Evolutionary conservation across 2,329 filamentous ascomycete genomes (phyloP), one percentile per base, ranked within the genome.

Genomic region (Fusarium kyushuense): DNA sequence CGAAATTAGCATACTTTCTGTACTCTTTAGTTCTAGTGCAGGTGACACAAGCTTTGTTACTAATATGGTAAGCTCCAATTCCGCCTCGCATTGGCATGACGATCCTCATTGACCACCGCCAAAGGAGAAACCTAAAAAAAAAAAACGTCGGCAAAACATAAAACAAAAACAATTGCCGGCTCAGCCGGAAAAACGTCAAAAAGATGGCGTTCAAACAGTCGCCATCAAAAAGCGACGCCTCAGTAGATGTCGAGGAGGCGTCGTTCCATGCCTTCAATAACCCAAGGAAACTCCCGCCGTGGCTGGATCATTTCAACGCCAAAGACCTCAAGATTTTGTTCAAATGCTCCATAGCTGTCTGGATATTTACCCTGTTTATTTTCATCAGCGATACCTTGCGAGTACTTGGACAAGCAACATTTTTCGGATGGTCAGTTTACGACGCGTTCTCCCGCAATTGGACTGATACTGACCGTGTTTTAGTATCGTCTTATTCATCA

Each of bases 241-340:
- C 36, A 29, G 42, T 56, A 17, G 58, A 36, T 13, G 35, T 48
- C 4, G 58, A 63, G 1, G 59, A 63, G 36, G 59, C 49, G 16
- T 42, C 42, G 13, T 63, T 63, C 13, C 21, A 43, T 19, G 42
- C 49, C 17, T 63, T 63, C 33, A 63, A 63, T 27, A 48, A 16
- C 17, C 49, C 58, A 0, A 63, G 30, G 49, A 46, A 25, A 42
- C 58, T 67, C 13, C 69, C 69, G 3, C 25, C 58, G 32, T 71
- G 69, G 69, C 49, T 71, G 12, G 68, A 71, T 17, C 69, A 71
- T 32, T 71, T 71, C 32, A 71, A 71, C 32, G 61, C 67, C 8
- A 69, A 63, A 12, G 69, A 71, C 40, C 67, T 71, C 19, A 71
- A 71, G 52, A 71, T 58, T 47, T 48, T 71, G n/a, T 67, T 71